Conservation (phyloP, 768 basidiomycete genomes). For the Termitomyces sp. region DNA sequence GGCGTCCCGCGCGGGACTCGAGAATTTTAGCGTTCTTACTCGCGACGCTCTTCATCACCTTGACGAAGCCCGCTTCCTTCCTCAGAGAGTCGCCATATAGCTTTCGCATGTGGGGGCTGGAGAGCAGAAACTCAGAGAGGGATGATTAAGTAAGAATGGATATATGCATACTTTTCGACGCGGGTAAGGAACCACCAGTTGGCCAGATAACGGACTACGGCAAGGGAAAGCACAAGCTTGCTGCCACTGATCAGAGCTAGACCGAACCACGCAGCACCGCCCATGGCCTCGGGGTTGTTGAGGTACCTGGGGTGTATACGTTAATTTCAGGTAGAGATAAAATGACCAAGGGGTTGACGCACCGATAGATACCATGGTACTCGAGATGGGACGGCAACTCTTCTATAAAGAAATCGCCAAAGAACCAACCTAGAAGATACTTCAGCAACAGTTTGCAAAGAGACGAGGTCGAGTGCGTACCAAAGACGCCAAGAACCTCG, state of each 20-base stretch:
- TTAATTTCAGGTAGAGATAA: neutral
- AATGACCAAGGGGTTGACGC: slow-evolving; percentile 10
- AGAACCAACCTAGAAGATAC: slow-evolving; percentile 80
- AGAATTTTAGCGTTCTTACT: slow-evolving; percentile 73
- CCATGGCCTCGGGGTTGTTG: slow-evolving; percentile 95
- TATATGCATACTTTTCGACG: slow-evolving; percentile 77
- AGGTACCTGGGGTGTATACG: slow-evolving; percentile 50
- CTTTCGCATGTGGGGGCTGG: slow-evolving; percentile 96
- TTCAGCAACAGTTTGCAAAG: neutral
- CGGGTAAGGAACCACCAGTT: slow-evolving; percentile 95
- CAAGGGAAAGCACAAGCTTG: slow-evolving; percentile 83
- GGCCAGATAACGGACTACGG: slow-evolving; percentile 77
- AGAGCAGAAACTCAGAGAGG: neutral
- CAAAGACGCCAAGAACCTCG: slow-evolving; percentile 91
- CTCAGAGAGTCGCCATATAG: slow-evolving; percentile 91
- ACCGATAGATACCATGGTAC: slow-evolving; percentile 97
- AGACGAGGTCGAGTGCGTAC: slow-evolving; percentile 30
- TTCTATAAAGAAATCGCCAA: slow-evolving; percentile 95
- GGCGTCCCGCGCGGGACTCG: slow-evolving; percentile 70
- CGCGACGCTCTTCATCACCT: slow-evolving; percentile 94
- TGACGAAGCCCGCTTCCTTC: slow-evolving; percentile 95
- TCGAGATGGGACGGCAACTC: slow-evolving; percentile 86
- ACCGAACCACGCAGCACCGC: slow-evolving; percentile 93
- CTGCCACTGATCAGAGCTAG: slow-evolving; percentile 87
- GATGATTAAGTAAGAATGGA: neutral